phyloP scores from a whole-genome alignment of 2,329 filamentous ascomycete species.

The Beauveria rudraprayagi region DNA sequence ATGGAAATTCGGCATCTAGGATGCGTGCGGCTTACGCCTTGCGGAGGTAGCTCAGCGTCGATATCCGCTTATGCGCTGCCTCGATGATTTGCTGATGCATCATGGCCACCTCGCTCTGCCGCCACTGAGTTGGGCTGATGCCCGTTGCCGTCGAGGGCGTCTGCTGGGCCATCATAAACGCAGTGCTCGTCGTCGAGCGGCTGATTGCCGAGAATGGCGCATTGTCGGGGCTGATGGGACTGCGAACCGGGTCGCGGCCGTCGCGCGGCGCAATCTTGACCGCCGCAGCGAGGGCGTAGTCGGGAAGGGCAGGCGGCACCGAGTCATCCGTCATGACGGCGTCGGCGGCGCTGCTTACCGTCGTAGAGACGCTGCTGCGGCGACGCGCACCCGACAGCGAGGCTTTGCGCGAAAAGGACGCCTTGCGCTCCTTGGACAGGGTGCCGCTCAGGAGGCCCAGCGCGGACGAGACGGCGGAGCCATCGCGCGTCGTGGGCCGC shows the following conservation, averaged over 20 bases:
- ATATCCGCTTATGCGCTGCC: constrained; percentile 83
- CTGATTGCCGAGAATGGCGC: constrained; percentile 35
- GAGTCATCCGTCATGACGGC: constrained; percentile 36
- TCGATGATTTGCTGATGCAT: constrained; percentile 67
- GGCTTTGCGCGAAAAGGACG: constrained; percentile 46
- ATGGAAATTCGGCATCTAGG: background rate
- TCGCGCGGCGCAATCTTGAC: constrained; percentile 32
- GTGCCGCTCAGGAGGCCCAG: background rate
- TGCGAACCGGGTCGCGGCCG: constrained; percentile 15
- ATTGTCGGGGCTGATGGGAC: constrained; percentile 25
- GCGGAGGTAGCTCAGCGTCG: constrained; percentile 83
- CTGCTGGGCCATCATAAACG: constrained; percentile 20
- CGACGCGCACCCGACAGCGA: constrained; percentile 42
- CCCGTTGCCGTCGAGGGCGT: constrained; percentile 14
- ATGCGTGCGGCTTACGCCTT: constrained; percentile 62
- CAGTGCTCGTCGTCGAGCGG: constrained; percentile 31
- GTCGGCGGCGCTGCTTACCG: constrained; percentile 26
- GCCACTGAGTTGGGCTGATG: constrained; percentile 20
- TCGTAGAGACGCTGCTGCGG: constrained; percentile 26
- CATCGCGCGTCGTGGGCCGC: constrained; percentile 30
- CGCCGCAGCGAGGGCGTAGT: constrained; percentile 43
- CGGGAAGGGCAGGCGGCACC: constrained; percentile 45
- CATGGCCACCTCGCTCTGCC: constrained; percentile 39
- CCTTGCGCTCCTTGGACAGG: constrained; percentile 38
- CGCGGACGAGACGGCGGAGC: constrained; percentile 11